Evolutionary conservation across 192 early-diverging fungal species (phyloP).

Genomic region (Rhizoclosmatium globosum): DNA sequence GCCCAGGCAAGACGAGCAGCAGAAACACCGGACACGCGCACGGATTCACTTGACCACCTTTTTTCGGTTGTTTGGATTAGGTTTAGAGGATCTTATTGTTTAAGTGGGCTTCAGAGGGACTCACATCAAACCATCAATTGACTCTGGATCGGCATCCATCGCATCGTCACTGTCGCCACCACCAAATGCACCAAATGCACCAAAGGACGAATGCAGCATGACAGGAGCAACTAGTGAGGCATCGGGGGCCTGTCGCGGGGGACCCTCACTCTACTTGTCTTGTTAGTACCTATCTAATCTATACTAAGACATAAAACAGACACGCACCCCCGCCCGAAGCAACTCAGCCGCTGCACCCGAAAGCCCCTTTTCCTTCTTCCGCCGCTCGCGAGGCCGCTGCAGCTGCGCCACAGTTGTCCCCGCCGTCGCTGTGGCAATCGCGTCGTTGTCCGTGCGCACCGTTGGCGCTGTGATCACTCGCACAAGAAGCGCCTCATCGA

Average conservation of each 20-base stretch:
- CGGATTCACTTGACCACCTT: too few species aligned
- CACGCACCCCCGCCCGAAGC: too few species aligned
- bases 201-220: not conserved
- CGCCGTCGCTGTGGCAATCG: conserved; percentile 31
- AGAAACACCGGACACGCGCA: too few species aligned
- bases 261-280: too few species aligned
- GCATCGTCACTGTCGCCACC: not conserved
- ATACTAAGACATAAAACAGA: too few species aligned
- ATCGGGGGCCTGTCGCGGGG: too few species aligned
- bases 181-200: not conserved
- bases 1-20: too few species aligned
- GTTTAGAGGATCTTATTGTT: not conserved
- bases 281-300: too few species aligned
- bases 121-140: conserved; percentile 26
- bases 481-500: conserved; percentile 37
- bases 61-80: not conserved
- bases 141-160: conserved; percentile 11
- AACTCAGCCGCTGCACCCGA: not conserved
- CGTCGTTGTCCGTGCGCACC: conserved; percentile 42
- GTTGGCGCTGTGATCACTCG: conserved; percentile 47
- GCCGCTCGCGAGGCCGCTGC: conserved; percentile 18
- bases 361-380: conserved; percentile 1
- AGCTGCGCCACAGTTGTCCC: not conserved
- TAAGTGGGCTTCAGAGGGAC: conserved; percentile 4
- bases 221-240: not conserved